These are phyloP conservation scores for Corymbia calophylla DNA, from an alignment of 441 rosid species.

Conservation along the genomic window DNA sequence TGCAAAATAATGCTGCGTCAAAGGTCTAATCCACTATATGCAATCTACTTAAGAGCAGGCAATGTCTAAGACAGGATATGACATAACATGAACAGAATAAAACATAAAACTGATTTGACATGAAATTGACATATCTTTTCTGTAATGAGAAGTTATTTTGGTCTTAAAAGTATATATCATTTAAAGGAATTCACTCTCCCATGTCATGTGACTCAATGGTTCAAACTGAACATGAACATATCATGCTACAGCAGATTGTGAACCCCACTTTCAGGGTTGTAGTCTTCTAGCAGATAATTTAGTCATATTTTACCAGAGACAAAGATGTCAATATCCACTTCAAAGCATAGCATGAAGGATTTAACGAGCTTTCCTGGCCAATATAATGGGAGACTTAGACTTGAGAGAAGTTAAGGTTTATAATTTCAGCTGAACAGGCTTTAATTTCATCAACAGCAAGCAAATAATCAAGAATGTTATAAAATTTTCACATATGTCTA, in stretches of 20 bases:
- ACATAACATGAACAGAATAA: neutral
- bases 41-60: neutral
- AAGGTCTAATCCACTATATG: neutral
- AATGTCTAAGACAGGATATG: neutral
- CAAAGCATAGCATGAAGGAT: neutral
- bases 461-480: neutral
- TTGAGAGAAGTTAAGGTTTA: neutral
- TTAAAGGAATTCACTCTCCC: neutral
- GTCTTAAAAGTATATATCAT: neutral
- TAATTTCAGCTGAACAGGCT: neutral
- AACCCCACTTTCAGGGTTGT: neutral
- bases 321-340: neutral
- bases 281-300: neutral
- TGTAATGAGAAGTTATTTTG: neutral
- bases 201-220: neutral
- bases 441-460: neutral
- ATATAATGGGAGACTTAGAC: neutral
- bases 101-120: neutral
- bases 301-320: neutral
- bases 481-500: neutral
- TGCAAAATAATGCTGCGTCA: too few species aligned
- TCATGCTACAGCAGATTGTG: neutral
- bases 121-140: too few species aligned
- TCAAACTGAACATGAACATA: neutral
- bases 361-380: neutral